These are phyloP conservation scores for Lactarius pseudohatsudake DNA, from an alignment of 768 basidiomycete species.

Conservation along the genomic window DNA sequence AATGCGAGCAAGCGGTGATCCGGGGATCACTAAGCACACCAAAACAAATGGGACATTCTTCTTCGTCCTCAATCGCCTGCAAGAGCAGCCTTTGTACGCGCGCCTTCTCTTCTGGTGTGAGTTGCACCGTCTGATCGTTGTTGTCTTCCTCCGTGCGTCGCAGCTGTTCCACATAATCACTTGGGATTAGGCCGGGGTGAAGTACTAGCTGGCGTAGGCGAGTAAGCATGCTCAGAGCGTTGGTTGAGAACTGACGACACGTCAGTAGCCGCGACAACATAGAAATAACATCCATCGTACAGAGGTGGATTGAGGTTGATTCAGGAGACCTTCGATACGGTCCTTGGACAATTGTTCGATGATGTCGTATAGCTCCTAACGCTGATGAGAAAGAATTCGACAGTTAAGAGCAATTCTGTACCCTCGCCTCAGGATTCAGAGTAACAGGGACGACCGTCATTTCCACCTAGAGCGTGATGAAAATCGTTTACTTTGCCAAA, in stretches of 20 bases:
- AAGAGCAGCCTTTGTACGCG: conserved; percentile 58
- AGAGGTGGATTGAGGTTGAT: conserved; percentile 37
- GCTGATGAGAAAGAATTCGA: conserved; percentile 8
- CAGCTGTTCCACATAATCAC: conserved; percentile 67
- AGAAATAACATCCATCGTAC: conserved; percentile 27
- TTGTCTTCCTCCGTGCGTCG: conserved; percentile 37
- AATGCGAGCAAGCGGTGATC: conserved; percentile 72
- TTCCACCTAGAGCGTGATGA: conserved; percentile 54
- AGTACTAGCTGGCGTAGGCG: conserved; percentile 81
- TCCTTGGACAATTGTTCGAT: conserved; percentile 63
- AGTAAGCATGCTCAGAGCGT: conserved; percentile 80
- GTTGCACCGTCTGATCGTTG: conserved; percentile 37
- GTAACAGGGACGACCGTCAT: conserved; percentile 72
- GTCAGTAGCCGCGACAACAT: conserved; percentile 15
- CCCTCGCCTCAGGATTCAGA: conserved; percentile 63
- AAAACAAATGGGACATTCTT: conserved; percentile 83
- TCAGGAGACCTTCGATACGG: conserved; percentile 58
- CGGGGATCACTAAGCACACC: conserved; percentile 57
- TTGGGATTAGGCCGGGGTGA: conserved; percentile 74
- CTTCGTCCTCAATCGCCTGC: conserved; percentile 73
- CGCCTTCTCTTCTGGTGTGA: conserved; percentile 54
- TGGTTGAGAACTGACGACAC: conserved; percentile 54
- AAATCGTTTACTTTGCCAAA: conserved; percentile 42
- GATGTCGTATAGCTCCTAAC: conserved; percentile 64
- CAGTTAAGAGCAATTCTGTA: conserved; percentile 32